Evolutionary conservation across 352 stramenopile species (phyloP).

Genomic region (Phytophthora melonis): DNA sequence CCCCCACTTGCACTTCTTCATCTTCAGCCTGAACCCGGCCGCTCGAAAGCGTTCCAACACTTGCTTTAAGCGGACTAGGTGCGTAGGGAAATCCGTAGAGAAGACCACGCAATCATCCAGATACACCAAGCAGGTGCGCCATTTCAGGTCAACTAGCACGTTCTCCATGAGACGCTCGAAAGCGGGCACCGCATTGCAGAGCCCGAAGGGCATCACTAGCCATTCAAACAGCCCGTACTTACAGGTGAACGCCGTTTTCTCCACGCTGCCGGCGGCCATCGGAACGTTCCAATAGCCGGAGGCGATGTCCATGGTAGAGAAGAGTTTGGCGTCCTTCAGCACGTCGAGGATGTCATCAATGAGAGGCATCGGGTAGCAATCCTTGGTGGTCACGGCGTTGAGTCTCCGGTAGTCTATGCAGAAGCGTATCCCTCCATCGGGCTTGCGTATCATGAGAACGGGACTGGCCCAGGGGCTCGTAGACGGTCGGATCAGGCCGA

Average conservation of each 20-base stretch:
- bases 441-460: not conserved
- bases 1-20: slow-evolving; percentile 16
- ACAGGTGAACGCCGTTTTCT: not conserved
- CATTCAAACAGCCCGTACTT: slow-evolving; percentile 6
- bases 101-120: slow-evolving; percentile 11
- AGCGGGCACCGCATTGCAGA: slow-evolving; percentile 3
- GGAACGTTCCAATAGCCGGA: too few species aligned
- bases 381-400: too few species aligned
- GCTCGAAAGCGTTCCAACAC: not conserved
- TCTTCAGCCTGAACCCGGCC: slow-evolving; percentile 6
- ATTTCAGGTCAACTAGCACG: slow-evolving; percentile 1
- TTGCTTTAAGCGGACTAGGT: not conserved
- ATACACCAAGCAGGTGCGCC: slow-evolving; percentile 7
- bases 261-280: too few species aligned
- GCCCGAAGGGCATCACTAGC: slow-evolving; percentile 5
- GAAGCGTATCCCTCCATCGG: slow-evolving; percentile 18
- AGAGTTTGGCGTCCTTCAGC: too few species aligned
- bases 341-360: too few species aligned
- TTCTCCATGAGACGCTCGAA: slow-evolving; percentile 11
- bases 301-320: too few species aligned
- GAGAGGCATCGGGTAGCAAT: too few species aligned
- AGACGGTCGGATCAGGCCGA: too few species aligned
- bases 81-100: slow-evolving; percentile 5
- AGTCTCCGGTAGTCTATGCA: slow-evolving; percentile 17
- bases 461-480: too few species aligned